Conservation (phyloP, 345 rosid species). For the Bruguiera sexangula region DNA sequence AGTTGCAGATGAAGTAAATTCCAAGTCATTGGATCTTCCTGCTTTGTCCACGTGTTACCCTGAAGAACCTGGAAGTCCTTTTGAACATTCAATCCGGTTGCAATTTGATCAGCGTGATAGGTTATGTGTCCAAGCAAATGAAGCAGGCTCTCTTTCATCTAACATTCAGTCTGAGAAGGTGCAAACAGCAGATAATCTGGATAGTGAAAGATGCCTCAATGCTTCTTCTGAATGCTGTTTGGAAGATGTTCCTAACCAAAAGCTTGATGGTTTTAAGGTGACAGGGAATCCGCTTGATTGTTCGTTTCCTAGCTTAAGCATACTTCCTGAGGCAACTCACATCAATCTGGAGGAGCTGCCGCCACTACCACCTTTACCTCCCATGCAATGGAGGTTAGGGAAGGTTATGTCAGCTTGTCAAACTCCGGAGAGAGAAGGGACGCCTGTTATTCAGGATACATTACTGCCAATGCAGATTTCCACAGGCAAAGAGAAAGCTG, state of each 20-base stretch:
- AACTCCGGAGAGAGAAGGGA: slow-evolving; percentile 35
- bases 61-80: not conserved
- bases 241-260: slow-evolving; percentile 26
- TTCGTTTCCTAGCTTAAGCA: slow-evolving; percentile 36
- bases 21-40: slow-evolving; percentile 17
- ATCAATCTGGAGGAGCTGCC: slow-evolving; percentile 57
- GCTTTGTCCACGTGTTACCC: not conserved
- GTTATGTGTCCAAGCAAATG: slow-evolving; percentile 22
- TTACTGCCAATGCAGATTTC: slow-evolving; percentile 27
- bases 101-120: not conserved
- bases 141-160: slow-evolving; percentile 26
- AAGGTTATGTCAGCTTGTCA: slow-evolving; percentile 44
- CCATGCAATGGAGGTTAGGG: slow-evolving; percentile 82
- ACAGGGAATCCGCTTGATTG: slow-evolving; percentile 35
- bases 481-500: slow-evolving; percentile 33
- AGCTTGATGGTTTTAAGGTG: slow-evolving; percentile 23
- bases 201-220: slow-evolving; percentile 22
- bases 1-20: slow-evolving; percentile 27
- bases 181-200: slow-evolving; percentile 12
- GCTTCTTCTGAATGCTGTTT: slow-evolving; percentile 9
- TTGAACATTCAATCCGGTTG: not conserved
- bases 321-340: slow-evolving; percentile 36
- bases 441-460: slow-evolving; percentile 27
- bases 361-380: slow-evolving; percentile 87
- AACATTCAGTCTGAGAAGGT: slow-evolving; percentile 20